Evolutionary conservation across 306 rosid genomes (phyloP), one percentile per base, ranked within the genome.

Genomic region (Prunus dulcis): DNA sequence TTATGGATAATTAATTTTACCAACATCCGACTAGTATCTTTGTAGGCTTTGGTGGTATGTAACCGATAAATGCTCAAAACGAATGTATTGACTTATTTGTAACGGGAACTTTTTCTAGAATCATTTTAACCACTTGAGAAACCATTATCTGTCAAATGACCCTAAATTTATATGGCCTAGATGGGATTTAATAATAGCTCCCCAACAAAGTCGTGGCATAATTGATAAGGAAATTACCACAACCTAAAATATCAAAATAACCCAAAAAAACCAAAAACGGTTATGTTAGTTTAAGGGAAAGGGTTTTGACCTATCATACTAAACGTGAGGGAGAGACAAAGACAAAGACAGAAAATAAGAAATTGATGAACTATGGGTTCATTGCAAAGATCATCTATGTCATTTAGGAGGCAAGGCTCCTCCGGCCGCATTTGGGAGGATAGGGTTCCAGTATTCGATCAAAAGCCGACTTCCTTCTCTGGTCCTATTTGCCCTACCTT

Each of bases 351-450:
- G 22, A 17, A 14, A 30, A 2, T 15, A 60, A 60, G 34, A 63
- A 6, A 63, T 61, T 34, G 50, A 64, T 64, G 9, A 64, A 64
- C 67, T 1, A 63, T 64, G 69, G 10, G 19, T 34, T 6, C 69
- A 19, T 34, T 64, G 49, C 49, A 38, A 38, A 64, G 69, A 64
- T 64, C 69, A 34, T 64, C 50, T 47, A 19, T 14, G 15, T 64
- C 69, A 64, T 64, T 64, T 64, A 19, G 69, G 9, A 19, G 69
- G 25, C 69, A 64, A 64, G 69, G 69, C 50, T 64, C 69, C 9
- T 64, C 17, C 4, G 69, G 69, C 15, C 27, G 49, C 49, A 64
- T 63, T 63, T 63, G 67, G 67, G 67, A 63, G 67, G 67, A 63
- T 30, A 30, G 67, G 46, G 46, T 63, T 28, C 46, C 22, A 0